Conservation (phyloP, 371 early-diverging fungal species). For the Mucor lusitanicus region DNA sequence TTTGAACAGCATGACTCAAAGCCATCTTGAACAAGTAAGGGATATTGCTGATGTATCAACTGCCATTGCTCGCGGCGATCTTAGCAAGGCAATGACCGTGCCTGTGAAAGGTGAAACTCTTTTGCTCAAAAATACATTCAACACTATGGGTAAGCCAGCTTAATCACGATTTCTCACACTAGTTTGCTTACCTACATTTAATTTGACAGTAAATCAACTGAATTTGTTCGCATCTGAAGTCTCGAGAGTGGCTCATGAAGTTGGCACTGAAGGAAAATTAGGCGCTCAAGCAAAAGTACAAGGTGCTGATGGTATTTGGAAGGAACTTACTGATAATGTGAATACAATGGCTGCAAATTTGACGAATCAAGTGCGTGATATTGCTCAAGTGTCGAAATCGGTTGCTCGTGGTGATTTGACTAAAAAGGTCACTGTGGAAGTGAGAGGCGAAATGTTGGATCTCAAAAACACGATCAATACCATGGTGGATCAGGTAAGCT, state of each 20-base stretch:
- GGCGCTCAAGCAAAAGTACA: constrained; percentile 51
- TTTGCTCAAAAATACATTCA: constrained; percentile 70
- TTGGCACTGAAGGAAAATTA: constrained; percentile 45
- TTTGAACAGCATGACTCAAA: constrained; percentile 67
- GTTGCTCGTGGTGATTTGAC: constrained; percentile 60
- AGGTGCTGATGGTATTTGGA: constrained; percentile 66
- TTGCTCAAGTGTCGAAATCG: constrained; percentile 58
- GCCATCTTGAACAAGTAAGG: constrained; percentile 68
- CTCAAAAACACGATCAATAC: constrained; percentile 67
- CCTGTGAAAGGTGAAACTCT: constrained; percentile 62
- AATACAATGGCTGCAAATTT: constrained; percentile 59
- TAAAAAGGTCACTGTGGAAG: constrained; percentile 54
- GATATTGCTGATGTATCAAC: constrained; percentile 70
- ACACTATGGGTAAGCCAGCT: constrained; percentile 65
- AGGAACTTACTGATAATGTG: constrained; percentile 67
- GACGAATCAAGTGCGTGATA: constrained; percentile 62
- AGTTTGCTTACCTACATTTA: not conserved
- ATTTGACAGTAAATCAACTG: constrained; percentile 42
- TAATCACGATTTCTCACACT: not conserved
- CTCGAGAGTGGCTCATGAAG: constrained; percentile 55
- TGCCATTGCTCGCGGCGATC: constrained; percentile 70
- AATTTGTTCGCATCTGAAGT: constrained; percentile 58
- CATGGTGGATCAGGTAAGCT: constrained; percentile 62
- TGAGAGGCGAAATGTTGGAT: constrained; percentile 64
- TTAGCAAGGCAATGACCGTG: constrained; percentile 60